Evolutionary conservation across 805 yeast genomes (phyloP).

Genomic region (Myxozyma mucilagina): DNA sequence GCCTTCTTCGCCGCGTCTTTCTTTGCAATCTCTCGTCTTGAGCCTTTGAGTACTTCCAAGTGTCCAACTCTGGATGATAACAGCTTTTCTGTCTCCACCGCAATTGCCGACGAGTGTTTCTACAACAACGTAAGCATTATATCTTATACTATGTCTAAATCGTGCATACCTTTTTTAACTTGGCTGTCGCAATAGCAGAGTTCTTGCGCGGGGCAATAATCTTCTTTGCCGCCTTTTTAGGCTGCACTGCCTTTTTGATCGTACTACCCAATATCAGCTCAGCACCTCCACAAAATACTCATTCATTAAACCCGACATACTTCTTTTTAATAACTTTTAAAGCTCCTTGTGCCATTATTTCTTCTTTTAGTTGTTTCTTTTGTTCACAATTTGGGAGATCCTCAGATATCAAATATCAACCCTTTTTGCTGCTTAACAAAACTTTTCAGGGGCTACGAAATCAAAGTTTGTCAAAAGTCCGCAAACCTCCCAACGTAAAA

Average conservation of each 20-base stretch:
- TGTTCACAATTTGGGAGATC: background rate
- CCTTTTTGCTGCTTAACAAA: background rate
- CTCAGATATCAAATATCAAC: background rate
- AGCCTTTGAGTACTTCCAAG: conserved; percentile 85
- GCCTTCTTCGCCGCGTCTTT: conserved; percentile 45
- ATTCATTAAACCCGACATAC: conserved; percentile 5
- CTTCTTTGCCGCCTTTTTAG: conserved; percentile 71
- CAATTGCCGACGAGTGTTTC: conserved; percentile 55
- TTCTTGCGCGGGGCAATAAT: conserved; percentile 67
- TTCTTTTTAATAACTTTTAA: conserved; percentile 36
- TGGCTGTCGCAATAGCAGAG: conserved; percentile 52
- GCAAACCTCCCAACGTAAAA: background rate
- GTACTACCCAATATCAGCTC: conserved; percentile 8
- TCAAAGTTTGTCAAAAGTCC: background rate
- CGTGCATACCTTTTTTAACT: conserved; percentile 34
- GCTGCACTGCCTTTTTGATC: conserved; percentile 17
- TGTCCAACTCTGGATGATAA: conserved; percentile 92
- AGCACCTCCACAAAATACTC: background rate
- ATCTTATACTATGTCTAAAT: background rate
- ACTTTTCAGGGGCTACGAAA: conserved; percentile 6
- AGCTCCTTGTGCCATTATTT: conserved; percentile 43
- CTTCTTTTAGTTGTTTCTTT: background rate
- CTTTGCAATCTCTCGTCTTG: conserved; percentile 79
- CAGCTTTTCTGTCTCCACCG: conserved; percentile 73
- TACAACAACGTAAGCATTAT: conserved; percentile 46